Evolutionary conservation across 2,329 filamentous ascomycete species (phyloP), one percentile per base, ranked within the genome.

Genomic region (Fusarium hainanense): DNA sequence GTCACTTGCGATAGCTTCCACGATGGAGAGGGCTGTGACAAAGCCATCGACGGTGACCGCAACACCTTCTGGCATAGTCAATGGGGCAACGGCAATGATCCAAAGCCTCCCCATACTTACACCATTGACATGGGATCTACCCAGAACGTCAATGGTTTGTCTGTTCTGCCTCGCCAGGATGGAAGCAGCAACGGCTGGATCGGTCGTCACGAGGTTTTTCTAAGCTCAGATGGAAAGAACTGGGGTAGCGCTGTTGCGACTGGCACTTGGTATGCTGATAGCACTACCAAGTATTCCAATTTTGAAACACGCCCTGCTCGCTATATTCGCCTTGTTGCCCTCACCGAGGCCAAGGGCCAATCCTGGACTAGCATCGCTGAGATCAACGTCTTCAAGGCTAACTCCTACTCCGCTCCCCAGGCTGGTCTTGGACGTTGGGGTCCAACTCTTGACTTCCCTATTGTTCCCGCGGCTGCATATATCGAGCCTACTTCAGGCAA

Each of bases 321-420:
- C 1, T 71, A 66, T 12, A 58, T 71, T 2, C 69, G 68, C 13
- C 41, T 71, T 0, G 44, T 59, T 0, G 54, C 69, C 10, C 1
- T 44, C 4, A 43, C 65, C 6, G 68, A 71, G 10, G 65, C 47
- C 0, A 46, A 52, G 2, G 50, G 37, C 3, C 48, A 68, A 4
- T 54, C 68, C 2, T 71, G 68, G 68, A 66, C 58, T 3, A 66
- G 60, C 9, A 69, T 71, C 28, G 61, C 69, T 3, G 69, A 71
- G 28, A 52, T 71, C 20, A 71, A 67, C 7, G 65, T 71, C 7
- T 71, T 47, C 30, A 46, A 58, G 8, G 68, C 68, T 20, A 18
- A 18, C 4, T 63, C 68, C 4, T 60, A 66, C 12, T 42, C 20
- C 0, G 28, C 34, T 2, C 64, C 64, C 4, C 27, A 49, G 4